Base-by-base conservation (phyloP, 768 basidiomycete species). In the Amanita inopinata region DNA sequence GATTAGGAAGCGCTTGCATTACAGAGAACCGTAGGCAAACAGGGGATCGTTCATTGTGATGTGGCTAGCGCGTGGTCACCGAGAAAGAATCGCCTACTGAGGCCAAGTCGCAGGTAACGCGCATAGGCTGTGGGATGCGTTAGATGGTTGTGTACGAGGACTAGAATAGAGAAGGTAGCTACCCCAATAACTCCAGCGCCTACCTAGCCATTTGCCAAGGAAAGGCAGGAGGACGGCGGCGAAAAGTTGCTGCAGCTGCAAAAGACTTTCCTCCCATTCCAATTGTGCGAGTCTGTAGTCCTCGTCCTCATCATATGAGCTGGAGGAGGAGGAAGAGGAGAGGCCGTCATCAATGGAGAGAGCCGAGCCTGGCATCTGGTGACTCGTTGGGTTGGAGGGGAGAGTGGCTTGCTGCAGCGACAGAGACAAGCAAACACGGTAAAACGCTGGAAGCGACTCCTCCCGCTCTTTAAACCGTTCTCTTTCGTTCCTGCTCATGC, bases 251-350 rank as follows among this genome's bases (percentile, higher is more conserved):
- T 85, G 80, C 33, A 96, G 71, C 58, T 96, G 90, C 47, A 80
- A 64, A 38, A 94, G 55, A 54, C 83, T 87, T 60, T 96, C 92
- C 53, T 91, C 83, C 92, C 92, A 94, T 65, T 96, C 92, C 57
- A 83, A 73, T 60, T 92, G 85, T 2, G 86, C 84, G 35, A 83
- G 66, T 30, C 69, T 75, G 51, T 76, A 78, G 53, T 90, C 86
- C 45, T 85, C 83, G 49, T 78, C 75, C 1, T 70, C 69, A 57
- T 79, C 78, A 56, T 74, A 76, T 24, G 74, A 78, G 9, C 72
- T 71, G 14, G 66, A 63, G 40, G 65, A 57, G 6, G 74, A 74
- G n/a, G 70, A 72, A 40, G 65, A 57, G 5, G 74, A 74, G 14
- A 70, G 71, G 32, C 74, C 59, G 43, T 74, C 73, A 61, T 85